Base-by-base conservation (phyloP, 208 protist species). In the Wallacemonas sp. region DNA sequence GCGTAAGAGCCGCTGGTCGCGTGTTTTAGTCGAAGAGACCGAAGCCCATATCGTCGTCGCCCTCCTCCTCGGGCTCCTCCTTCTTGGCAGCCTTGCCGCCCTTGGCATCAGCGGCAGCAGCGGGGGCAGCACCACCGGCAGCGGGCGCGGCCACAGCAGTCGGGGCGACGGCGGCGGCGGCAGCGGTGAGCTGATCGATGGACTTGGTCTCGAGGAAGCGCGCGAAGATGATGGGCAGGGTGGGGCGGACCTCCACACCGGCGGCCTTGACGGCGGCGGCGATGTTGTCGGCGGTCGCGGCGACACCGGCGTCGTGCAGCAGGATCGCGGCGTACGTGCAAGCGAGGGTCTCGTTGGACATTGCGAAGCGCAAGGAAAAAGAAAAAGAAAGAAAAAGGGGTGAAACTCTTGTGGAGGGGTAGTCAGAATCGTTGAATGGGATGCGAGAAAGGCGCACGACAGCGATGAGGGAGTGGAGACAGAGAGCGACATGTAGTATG, bases 271-370 rank as follows among this genome's bases (percentile, higher is more conserved):
- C 69, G 29, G 80, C 87, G 9, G 75, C 68, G 36, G 66, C 47
- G 70, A 96, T 90, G 81, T 82, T 87, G 61, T 93, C 87, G 19
- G 90, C 80, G 46, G 81, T 87, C 72, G 81, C 49, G 41, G 90
- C 76, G 27, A 83, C 46, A 52, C 86, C 87, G 33, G 87, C 87
- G 60, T 93, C 87, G 80, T 64, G 75, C 55, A 93, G 80, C 70
- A 94, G 74, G 29, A 94, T 78, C 57, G 77, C 80, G 23, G 90
- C 87, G 69, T 96, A 96, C 17, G 85, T 92, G 79, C 88, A 94
- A 19, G 88, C 88, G 33, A 94, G 83, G 43, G 88, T 81, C 68
- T 94, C 74, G 49, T 44, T 65, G 62, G 65, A 73, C 87, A 90
- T 90, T 63, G n/a, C 9, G 2, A 61, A 60, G 24, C 8, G 4